Percentiles rank a stretch among this genome's conserved stretches.
Evolutionary conservation across 495 filamentous ascomycete species (phyloP).

Genomic region (Glarea lozoyensis): DNA sequence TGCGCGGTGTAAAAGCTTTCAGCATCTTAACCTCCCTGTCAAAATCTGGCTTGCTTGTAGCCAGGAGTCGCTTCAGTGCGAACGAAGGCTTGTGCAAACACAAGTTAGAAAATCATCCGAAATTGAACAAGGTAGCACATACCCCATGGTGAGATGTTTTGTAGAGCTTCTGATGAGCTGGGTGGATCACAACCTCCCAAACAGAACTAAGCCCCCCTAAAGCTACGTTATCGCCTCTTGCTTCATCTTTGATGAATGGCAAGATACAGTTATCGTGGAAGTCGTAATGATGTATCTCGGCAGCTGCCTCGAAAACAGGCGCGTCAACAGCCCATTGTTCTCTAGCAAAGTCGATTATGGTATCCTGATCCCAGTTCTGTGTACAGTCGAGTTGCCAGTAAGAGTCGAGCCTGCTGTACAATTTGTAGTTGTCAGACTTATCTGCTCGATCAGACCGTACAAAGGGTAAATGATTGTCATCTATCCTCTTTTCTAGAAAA

Average conservation of each 20-base stretch:
- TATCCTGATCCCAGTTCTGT: not conserved
- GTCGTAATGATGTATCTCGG: not conserved
- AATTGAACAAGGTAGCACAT: not conserved
- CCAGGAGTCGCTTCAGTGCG: constrained; percentile 4
- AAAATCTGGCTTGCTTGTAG: not conserved
- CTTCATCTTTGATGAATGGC: constrained; percentile 7
- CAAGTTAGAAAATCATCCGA: not conserved
- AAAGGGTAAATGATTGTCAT: constrained; percentile 4
- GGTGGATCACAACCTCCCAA: constrained; percentile 4
- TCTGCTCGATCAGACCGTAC: not conserved
- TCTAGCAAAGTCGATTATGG: not conserved
- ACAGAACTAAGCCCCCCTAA: constrained; percentile 3
- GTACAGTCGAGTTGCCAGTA: not conserved
- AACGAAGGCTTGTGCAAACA: not conserved
- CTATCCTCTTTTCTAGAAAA: constrained; percentile 2
- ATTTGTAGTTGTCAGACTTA: not conserved
- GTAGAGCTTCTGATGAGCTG: constrained; percentile 1
- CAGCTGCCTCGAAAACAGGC: not conserved
- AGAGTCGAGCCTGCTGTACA: not conserved
- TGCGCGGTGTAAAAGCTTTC: constrained; percentile 11
- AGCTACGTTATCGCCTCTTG: not conserved
- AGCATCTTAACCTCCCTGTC: constrained; percentile 14
- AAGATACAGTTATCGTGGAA: constrained; percentile 1
- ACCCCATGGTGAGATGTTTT: not conserved
- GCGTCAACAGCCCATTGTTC: constrained; percentile 3